phyloP scores from a whole-genome alignment of 352 stramenopile species.

The Globisporangium nodosum region DNA sequence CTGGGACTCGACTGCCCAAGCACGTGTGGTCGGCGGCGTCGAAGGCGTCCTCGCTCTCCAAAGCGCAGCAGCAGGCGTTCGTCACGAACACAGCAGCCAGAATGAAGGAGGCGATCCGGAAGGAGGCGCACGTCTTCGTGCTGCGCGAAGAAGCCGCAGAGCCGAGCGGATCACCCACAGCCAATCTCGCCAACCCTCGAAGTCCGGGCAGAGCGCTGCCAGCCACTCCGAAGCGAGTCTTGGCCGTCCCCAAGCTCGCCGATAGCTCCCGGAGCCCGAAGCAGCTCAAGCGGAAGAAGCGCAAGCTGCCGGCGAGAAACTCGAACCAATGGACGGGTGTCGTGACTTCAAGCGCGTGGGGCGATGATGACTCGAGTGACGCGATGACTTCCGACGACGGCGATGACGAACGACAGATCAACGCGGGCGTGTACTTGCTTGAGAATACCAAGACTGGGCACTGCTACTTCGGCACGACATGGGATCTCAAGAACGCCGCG shows the following conservation, averaged over 20 bases:
- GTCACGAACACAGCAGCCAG: neutral
- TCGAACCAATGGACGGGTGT: constrained; percentile 26
- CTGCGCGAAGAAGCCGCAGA: neutral
- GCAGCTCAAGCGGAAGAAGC: constrained; percentile 7
- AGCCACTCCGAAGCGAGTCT: constrained; percentile 13
- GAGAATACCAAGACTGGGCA: constrained; percentile 61
- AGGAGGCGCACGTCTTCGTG: neutral
- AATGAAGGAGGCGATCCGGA: constrained; percentile 10
- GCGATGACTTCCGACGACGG: constrained; percentile 3
- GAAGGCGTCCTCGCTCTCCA: constrained; percentile 4
- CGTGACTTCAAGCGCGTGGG: constrained; percentile 1
- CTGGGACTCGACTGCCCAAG: neutral
- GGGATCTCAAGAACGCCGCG: constrained; percentile 56
- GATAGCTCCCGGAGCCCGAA: neutral
- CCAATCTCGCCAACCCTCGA: neutral
- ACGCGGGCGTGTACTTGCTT: constrained; percentile 63
- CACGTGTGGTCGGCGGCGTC: neutral
- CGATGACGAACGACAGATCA: constrained; percentile 27
- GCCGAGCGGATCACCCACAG: neutral
- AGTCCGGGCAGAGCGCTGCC: neutral
- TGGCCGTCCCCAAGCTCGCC: constrained; percentile 25
- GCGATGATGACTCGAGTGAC: neutral
- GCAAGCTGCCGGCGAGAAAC: constrained; percentile 4
- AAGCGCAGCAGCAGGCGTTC: neutral
- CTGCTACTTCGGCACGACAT: constrained; percentile 60